phyloP scores from a whole-genome alignment of 371 early-diverging fungal genomes.

The Lichtheimia corymbifera region DNA sequence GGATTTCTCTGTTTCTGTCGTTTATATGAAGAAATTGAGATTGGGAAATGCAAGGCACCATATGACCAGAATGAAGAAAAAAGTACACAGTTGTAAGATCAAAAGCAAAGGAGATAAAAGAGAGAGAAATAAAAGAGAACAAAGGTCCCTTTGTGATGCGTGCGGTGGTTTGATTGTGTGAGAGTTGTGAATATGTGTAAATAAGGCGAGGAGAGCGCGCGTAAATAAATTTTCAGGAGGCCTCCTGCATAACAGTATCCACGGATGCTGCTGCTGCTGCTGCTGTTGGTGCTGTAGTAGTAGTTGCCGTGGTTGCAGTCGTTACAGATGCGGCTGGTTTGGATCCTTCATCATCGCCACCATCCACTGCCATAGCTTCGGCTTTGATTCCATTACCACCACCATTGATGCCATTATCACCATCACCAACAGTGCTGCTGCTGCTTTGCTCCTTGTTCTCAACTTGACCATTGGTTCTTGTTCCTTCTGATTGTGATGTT shows the following conservation, averaged over 20 bases:
- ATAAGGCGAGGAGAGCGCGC: too few relatives aligned
- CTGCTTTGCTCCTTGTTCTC: not conserved
- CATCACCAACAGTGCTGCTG: not conserved
- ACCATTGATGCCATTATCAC: not conserved
- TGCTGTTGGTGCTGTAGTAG: not conserved
- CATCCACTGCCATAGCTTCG: not conserved
- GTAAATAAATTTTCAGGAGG: conserved; percentile 4
- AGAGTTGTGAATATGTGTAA: too few relatives aligned
- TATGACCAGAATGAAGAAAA: not conserved
- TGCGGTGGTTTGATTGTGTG: too few relatives aligned
- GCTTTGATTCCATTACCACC: not conserved
- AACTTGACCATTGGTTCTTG: not conserved
- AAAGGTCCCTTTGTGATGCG: too few relatives aligned
- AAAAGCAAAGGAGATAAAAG: not conserved
- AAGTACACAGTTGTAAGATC: conserved; percentile 3
- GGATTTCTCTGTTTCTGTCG: too few relatives aligned
- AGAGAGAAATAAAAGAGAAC: not conserved
- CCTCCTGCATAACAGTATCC: conserved; percentile 13
- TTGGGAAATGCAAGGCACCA: conserved; percentile 3
- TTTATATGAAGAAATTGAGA: conserved; percentile 1
- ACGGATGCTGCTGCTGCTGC: conserved; percentile 1
- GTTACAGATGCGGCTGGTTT: not conserved
- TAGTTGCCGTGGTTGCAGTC: not conserved
- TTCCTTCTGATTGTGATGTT: not conserved
- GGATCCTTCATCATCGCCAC: too few relatives aligned